Evolutionary conservation across 208 protist genomes (phyloP).

Genomic region (Crithidia mellificae): DNA sequence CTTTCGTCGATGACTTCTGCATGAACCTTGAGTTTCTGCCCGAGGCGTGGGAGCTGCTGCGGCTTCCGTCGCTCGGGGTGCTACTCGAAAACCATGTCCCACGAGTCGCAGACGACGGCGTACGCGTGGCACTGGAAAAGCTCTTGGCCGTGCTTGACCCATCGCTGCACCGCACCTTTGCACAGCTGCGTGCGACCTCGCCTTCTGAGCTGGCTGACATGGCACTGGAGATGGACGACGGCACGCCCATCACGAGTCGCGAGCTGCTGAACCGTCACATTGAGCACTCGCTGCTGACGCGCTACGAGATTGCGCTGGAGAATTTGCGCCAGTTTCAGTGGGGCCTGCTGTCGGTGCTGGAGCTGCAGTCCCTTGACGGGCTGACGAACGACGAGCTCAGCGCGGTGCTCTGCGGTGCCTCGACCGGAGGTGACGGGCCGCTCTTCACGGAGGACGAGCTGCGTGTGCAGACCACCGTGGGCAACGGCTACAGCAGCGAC

Average conservation of each 20-base stretch:
- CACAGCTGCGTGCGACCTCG: constrained; percentile 32
- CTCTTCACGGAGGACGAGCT: constrained; percentile 79
- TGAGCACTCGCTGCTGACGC: constrained; percentile 33
- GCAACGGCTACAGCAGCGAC: constrained; percentile 81
- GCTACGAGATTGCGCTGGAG: constrained; percentile 39
- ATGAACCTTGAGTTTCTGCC: constrained; percentile 68
- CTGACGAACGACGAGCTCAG: constrained; percentile 60
- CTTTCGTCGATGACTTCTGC: constrained; percentile 78
- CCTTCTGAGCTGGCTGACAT: constrained; percentile 54
- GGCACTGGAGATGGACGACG: constrained; percentile 60
- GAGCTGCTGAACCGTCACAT: constrained; percentile 18
- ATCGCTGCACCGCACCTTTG: constrained; percentile 46
- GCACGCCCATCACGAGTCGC: constrained; percentile 31
- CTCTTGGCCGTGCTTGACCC: constrained; percentile 62
- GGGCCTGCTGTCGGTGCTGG: constrained; percentile 66
- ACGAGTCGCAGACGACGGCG: background rate
- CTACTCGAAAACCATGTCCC: background rate
- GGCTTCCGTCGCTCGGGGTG: constrained; percentile 21
- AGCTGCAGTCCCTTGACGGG: constrained; percentile 55
- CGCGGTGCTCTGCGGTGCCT: constrained; percentile 52
- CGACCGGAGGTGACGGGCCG: constrained; percentile 20
- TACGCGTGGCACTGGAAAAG: constrained; percentile 5
- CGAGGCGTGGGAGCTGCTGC: constrained; percentile 56
- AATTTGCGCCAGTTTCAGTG: constrained; percentile 68
- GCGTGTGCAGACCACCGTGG: constrained; percentile 48